phyloP scores from a whole-genome alignment of 257 asterid genomes.

The Lithospermum erythrorhizon region DNA sequence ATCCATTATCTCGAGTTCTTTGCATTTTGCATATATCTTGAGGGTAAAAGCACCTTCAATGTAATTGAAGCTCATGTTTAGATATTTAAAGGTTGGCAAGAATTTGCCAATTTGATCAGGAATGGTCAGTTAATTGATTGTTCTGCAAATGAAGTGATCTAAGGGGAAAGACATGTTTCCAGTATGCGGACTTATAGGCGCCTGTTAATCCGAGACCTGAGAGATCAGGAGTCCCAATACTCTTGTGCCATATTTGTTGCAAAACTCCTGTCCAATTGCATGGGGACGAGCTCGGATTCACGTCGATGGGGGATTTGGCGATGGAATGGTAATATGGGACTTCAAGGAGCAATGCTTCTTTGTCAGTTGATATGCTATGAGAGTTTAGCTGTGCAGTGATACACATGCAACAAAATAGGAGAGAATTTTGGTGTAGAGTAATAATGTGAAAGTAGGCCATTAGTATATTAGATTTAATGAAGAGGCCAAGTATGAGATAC shows the following conservation, averaged over 20 bases:
- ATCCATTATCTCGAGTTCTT: conserved; percentile 25
- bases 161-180: conserved; percentile 46
- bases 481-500: background rate
- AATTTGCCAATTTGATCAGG: conserved; percentile 32
- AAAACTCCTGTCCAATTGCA: conserved; percentile 62
- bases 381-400: conserved; percentile 10
- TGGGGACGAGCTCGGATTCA: conserved; percentile 31
- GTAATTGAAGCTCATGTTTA: conserved; percentile 36
- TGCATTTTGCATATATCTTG: conserved; percentile 25
- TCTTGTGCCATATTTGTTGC: conserved; percentile 19
- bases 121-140: conserved; percentile 31
- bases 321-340: conserved; percentile 21
- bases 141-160: conserved; percentile 38
- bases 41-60: conserved; percentile 32
- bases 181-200: conserved; percentile 32
- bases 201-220: conserved; percentile 33
- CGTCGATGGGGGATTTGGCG: conserved; percentile 26
- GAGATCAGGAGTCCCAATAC: conserved; percentile 35
- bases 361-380: conserved; percentile 28
- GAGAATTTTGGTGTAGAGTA: background rate
- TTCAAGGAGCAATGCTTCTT: conserved; percentile 41
- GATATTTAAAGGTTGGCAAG: conserved; percentile 22
- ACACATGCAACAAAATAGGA: background rate
- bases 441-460: background rate
- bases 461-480: too few species aligned